Conservation (phyloP, 2,329 filamentous ascomycete species). For the Aschersonia sp. region DNA sequence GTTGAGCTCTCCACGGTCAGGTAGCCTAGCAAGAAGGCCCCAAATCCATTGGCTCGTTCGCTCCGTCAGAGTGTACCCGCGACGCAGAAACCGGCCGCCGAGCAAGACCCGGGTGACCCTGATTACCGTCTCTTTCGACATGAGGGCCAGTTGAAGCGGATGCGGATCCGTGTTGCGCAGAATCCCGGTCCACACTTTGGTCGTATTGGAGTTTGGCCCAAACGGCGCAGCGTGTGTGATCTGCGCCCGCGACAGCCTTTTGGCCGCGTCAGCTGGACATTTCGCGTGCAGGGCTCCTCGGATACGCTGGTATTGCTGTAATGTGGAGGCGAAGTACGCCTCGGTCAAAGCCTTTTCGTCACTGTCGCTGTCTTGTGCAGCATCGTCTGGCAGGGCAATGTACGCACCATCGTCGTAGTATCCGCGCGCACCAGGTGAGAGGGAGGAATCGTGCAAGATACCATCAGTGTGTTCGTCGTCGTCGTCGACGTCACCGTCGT, state of each 20-base stretch:
- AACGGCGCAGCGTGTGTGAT: constrained; percentile 40
- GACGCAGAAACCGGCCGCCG: constrained; percentile 46
- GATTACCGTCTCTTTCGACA: constrained; percentile 53
- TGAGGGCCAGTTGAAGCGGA: constrained; percentile 44
- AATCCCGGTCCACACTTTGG: constrained; percentile 35
- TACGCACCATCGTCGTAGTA: constrained; percentile 72
- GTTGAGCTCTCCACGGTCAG: constrained; percentile 59
- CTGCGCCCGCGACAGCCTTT: constrained; percentile 37
- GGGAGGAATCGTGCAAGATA: constrained; percentile 17
- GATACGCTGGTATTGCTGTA: constrained; percentile 49
- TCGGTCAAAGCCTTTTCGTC: constrained; percentile 36
- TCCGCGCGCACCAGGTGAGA: constrained; percentile 40
- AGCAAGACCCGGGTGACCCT: constrained; percentile 54
- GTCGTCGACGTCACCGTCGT: constrained; percentile 18
- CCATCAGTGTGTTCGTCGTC: constrained; percentile 13
- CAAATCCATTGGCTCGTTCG: constrained; percentile 73
- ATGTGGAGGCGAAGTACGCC: constrained; percentile 54
- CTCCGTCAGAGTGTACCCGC: constrained; percentile 42
- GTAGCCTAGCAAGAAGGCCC: constrained; percentile 63
- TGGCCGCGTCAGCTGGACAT: constrained; percentile 37
- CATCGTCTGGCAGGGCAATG: constrained; percentile 39
- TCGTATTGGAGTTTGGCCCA: constrained; percentile 33
- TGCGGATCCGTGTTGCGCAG: constrained; percentile 39
- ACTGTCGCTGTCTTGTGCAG: constrained; percentile 9
- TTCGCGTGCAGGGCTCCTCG: constrained; percentile 43